These are phyloP conservation scores for Zygotorulaspora danielsina DNA, from an alignment of 805 yeast genomes.

Conservation along the genomic window DNA sequence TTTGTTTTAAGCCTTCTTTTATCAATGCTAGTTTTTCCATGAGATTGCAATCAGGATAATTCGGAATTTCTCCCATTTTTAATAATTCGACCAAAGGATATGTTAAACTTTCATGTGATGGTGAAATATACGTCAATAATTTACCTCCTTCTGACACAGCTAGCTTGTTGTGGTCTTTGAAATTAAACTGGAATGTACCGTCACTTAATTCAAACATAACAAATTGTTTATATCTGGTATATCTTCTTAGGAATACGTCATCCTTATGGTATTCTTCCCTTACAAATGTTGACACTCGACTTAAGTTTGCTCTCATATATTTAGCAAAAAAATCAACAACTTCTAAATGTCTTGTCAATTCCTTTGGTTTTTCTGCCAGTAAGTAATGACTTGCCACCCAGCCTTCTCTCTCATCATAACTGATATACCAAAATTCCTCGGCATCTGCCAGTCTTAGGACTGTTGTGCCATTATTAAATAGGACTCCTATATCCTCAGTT, in stretches of 20 bases:
- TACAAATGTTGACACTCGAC: conserved; percentile 58
- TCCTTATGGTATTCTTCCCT: conserved; percentile 56
- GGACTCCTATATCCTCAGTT: conserved; percentile 84
- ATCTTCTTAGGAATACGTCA: conserved; percentile 74
- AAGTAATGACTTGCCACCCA: conserved; percentile 51
- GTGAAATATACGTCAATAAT: conserved; percentile 76
- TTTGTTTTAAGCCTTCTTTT: conserved; percentile 56
- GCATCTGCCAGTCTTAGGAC: conserved; percentile 66
- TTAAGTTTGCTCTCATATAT: conserved; percentile 87
- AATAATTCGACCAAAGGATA: conserved; percentile 50
- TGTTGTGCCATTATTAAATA: conserved; percentile 81
- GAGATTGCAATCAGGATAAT: conserved; percentile 43
- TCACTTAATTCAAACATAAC: conserved; percentile 92
- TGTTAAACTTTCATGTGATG: conserved; percentile 66
- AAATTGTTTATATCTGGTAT: conserved; percentile 70
- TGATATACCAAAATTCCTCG: conserved; percentile 61
- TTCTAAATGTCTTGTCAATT: conserved; percentile 66
- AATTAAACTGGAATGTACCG: conserved; percentile 90
- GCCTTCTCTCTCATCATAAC: conserved; percentile 46
- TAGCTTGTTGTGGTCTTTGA: conserved; percentile 89
- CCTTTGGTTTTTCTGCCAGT: conserved; percentile 42
- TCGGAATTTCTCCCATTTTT: conserved; percentile 46
- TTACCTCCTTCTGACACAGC: conserved; percentile 73
- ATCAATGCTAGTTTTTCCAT: conserved; percentile 49
- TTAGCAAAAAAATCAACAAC: conserved; percentile 83